phyloP scores from a whole-genome alignment of 176 grass and related monocot genomes.

The Triticum turgidum region DNA sequence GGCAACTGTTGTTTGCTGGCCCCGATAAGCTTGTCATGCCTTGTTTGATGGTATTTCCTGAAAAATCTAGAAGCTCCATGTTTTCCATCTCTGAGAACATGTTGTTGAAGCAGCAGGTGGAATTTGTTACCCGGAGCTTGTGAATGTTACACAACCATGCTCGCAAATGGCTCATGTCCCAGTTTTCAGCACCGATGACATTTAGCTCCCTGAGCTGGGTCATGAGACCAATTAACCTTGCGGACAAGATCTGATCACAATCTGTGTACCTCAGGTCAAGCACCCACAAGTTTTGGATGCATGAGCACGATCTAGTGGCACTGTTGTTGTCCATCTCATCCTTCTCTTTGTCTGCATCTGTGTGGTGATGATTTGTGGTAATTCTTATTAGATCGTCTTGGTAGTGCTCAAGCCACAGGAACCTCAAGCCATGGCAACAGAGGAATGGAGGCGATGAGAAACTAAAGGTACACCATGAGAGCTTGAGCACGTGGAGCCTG shows the following conservation, averaged over 20 bases:
- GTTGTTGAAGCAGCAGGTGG: neutral
- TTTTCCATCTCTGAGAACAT: neutral
- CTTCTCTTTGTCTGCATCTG: neutral
- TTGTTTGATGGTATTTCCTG: neutral
- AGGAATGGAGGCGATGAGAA: neutral
- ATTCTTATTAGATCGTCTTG: neutral
- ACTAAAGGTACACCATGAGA: neutral
- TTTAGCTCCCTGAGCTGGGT: neutral
- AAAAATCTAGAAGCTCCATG: neutral
- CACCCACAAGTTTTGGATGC: neutral
- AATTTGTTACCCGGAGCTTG: neutral
- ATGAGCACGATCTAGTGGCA: neutral
- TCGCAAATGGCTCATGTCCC: neutral
- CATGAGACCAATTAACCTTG: neutral
- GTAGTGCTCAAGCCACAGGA: neutral
- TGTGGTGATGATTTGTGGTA: neutral
- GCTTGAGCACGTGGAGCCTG: neutral
- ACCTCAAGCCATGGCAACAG: neutral
- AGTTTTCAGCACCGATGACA: neutral
- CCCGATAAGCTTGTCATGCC: neutral
- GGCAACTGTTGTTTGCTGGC: neutral
- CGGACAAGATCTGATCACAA: neutral
- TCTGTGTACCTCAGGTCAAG: neutral
- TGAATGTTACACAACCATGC: neutral
- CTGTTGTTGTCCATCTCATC: neutral